Evolutionary conservation across 2,329 filamentous ascomycete genomes (phyloP).

Genomic region (Fusarium udum): DNA sequence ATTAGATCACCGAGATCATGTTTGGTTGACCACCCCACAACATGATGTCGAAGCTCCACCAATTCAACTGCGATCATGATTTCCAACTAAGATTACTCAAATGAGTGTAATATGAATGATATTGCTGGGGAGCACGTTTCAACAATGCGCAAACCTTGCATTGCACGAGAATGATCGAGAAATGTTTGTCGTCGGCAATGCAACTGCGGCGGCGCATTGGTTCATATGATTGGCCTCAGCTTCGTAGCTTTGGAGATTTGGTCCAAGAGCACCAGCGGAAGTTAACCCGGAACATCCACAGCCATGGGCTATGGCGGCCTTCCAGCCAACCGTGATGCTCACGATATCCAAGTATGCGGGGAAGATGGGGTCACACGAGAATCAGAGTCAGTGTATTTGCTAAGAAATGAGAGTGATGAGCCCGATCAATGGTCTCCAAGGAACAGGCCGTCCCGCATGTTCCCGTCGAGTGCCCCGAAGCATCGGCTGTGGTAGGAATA

Average conservation of each 20-base stretch:
- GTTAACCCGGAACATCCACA: conserved; percentile 26
- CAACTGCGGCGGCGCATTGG: conserved; percentile 21
- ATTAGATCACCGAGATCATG: conserved; percentile 35
- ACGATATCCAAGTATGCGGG: conserved; percentile 40
- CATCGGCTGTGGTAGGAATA: conserved; percentile 46
- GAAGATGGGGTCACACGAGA: conserved; percentile 43
- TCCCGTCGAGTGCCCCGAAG: conserved; percentile 42
- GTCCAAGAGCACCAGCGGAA: conserved; percentile 11
- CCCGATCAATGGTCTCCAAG: conserved; percentile 35
- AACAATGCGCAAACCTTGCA: conserved; percentile 8
- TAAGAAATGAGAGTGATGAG: conserved; percentile 24
- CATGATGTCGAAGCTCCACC: conserved; percentile 30
- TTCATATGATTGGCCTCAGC: conserved; percentile 16
- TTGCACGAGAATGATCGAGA: conserved; percentile 24
- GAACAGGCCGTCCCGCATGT: conserved; percentile 45
- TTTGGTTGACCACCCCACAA: conserved; percentile 16
- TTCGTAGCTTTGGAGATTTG: conserved; percentile 11
- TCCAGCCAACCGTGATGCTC: conserved; percentile 40
- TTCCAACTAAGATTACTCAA: background rate
- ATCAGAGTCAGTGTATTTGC: conserved; percentile 37
- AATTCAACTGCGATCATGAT: conserved; percentile 30
- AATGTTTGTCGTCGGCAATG: conserved; percentile 25
- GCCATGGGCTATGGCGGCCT: conserved; percentile 18
- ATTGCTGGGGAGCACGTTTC: conserved; percentile 6
- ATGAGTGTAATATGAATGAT: conserved; percentile 7